These are phyloP conservation scores for Pythium inflatum DNA, from an alignment of 352 stramenopile genomes.

Conservation along the genomic window DNA sequence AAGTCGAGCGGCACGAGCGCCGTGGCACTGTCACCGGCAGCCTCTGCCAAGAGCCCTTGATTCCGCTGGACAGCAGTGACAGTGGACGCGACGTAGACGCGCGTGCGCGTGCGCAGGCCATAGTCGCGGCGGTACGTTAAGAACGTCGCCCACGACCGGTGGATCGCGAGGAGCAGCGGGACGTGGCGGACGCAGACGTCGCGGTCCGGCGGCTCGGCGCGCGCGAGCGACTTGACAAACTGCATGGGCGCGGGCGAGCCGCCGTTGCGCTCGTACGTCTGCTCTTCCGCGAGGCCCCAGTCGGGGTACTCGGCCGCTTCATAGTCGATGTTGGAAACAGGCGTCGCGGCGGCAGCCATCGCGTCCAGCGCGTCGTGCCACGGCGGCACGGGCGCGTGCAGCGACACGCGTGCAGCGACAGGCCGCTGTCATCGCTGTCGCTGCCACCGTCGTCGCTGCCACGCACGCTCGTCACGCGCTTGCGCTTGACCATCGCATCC, in stretches of 20 bases:
- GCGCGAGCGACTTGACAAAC: constrained; percentile 9
- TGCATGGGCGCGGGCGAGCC: constrained; percentile 15
- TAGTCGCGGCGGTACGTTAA: constrained; percentile 15
- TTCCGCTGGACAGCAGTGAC: constrained; percentile 6
- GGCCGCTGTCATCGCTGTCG: neutral
- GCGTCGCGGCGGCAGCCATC: neutral
- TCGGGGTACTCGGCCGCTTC: constrained; percentile 15
- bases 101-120: constrained; percentile 15
- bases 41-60: neutral
- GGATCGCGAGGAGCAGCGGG: constrained; percentile 9
- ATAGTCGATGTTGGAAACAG: too few species aligned
- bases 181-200: neutral
- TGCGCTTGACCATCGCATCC: constrained; percentile 28
- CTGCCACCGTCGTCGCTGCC: neutral
- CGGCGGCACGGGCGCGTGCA: neutral
- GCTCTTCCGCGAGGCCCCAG: constrained; percentile 23
- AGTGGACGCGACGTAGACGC: neutral
- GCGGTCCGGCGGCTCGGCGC: neutral
- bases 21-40: neutral
- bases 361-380: constrained; percentile 12
- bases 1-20: constrained; percentile 12
- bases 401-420: neutral
- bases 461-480: constrained; percentile 19
- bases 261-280: constrained; percentile 6
- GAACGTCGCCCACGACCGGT: constrained; percentile 26